phyloP scores from a whole-genome alignment of 169 alveolate species.

The Eimeria sp. region DNA sequence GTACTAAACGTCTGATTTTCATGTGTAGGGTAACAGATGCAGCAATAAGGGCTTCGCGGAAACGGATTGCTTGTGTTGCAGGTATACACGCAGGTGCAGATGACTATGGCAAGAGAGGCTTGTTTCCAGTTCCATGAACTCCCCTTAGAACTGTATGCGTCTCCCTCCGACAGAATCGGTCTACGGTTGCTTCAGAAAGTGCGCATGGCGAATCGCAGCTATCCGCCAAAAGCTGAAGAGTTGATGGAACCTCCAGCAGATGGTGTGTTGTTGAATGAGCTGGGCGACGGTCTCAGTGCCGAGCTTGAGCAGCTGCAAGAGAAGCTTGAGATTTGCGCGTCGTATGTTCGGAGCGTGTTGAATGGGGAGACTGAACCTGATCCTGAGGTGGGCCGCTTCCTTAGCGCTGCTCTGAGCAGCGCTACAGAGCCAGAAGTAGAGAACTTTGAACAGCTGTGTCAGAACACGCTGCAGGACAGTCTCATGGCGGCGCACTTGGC shows the following conservation, averaged over 20 bases:
- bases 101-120: slow-evolving; percentile 90
- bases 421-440: slow-evolving; percentile 88
- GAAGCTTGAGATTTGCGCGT: slow-evolving; percentile 64
- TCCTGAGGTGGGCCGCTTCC: slow-evolving; percentile 91
- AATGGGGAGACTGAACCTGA: slow-evolving; percentile 81
- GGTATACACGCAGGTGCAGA: slow-evolving; percentile 91
- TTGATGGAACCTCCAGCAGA: slow-evolving; percentile 74
- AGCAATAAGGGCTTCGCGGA: background rate
- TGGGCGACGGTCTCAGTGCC: slow-evolving; percentile 75
- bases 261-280: slow-evolving; percentile 67
- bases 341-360: slow-evolving; percentile 69
- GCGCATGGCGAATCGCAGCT: slow-evolving; percentile 75
- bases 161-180: slow-evolving; percentile 88
- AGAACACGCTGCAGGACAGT: slow-evolving; percentile 92
- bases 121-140: slow-evolving; percentile 93
- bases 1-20: background rate
- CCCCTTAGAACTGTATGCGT: slow-evolving; percentile 89
- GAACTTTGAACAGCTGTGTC: slow-evolving; percentile 91
- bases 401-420: slow-evolving; percentile 89
- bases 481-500: slow-evolving; percentile 90
- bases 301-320: slow-evolving; percentile 79
- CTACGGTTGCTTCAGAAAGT: slow-evolving; percentile 74
- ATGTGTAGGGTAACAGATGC: background rate
- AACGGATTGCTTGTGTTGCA: background rate
- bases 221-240: slow-evolving; percentile 82